phyloP scores from a whole-genome alignment of 768 basidiomycete genomes.

The Austroboletus eburneus region DNA sequence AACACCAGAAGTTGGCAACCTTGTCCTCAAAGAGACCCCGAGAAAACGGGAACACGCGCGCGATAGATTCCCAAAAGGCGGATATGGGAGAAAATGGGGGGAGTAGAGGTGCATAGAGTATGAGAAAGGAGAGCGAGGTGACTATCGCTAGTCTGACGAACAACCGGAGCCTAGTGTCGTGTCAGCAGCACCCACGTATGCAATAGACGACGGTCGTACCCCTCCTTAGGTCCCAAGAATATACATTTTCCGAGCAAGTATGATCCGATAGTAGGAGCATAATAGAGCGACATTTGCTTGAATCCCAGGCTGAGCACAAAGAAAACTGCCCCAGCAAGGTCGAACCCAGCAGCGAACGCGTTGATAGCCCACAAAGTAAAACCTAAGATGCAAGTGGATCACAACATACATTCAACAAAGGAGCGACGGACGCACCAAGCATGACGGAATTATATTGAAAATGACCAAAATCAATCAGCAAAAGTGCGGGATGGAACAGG shows the following conservation, averaged over 20 bases:
- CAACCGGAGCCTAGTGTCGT: conserved; percentile 36
- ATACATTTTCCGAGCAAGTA: conserved; percentile 90
- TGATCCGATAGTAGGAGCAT: conserved; percentile 86
- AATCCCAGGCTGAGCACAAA: conserved; percentile 87
- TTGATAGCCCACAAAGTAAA: conserved; percentile 66
- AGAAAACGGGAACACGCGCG: conserved; percentile 86
- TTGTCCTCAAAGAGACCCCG: conserved; percentile 94
- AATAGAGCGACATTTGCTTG: conserved; percentile 97
- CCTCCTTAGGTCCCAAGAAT: conserved; percentile 63
- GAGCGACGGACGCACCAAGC: conserved; percentile 55
- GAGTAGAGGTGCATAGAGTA: conserved; percentile 79
- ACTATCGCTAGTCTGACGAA: conserved; percentile 65
- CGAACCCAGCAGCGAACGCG: conserved; percentile 63
- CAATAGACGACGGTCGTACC: conserved; percentile 44
- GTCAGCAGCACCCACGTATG: conserved; percentile 3
- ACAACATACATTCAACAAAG: not conserved
- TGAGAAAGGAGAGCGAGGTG: conserved; percentile 57
- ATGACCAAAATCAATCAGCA: conserved; percentile 88
- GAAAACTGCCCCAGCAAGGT: conserved; percentile 69
- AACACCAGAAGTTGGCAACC: conserved; percentile 98
- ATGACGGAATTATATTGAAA: conserved; percentile 96
- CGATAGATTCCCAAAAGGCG: conserved; percentile 58
- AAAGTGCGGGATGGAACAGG: conserved; percentile 77
- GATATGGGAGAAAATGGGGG: conserved; percentile 55
- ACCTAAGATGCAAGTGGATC: conserved; percentile 36